Percentiles rank a stretch among this genome's conserved stretches.
phyloP scores from a whole-genome alignment of 192 early-diverging fungal species.

The Geosiphon pyriformis region DNA sequence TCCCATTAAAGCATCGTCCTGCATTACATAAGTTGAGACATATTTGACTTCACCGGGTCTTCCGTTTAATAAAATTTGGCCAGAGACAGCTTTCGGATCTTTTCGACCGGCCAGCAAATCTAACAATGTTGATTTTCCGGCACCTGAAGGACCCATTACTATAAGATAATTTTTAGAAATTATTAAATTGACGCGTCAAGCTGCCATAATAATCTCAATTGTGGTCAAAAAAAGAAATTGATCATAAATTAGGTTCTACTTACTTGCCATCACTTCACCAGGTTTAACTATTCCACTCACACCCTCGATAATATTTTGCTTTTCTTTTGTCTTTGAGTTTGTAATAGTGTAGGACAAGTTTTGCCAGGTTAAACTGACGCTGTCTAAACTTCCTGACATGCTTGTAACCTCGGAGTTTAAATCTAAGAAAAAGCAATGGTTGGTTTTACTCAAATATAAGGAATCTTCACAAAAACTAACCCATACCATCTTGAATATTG shows the following conservation, averaged over 20 bases:
- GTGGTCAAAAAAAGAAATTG: no score
- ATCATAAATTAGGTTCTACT: no score
- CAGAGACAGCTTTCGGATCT: slow-evolving; percentile 48
- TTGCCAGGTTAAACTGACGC: background rate
- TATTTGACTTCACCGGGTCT: slow-evolving; percentile 23
- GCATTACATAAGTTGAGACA: slow-evolving; percentile 21
- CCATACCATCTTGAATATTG: no score
- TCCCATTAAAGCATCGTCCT: slow-evolving; percentile 22
- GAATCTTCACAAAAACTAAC: no score
- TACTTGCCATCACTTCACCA: slow-evolving; percentile 19
- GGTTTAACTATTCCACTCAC: background rate
- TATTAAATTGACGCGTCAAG: no score
- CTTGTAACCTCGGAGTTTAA: no score
- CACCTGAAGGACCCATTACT: slow-evolving; percentile 89
- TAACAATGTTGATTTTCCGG: slow-evolving; percentile 87
- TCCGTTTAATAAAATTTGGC: slow-evolving; percentile 49
- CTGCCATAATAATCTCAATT: no score
- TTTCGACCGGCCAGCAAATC: slow-evolving; percentile 71
- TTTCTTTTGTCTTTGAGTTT: slow-evolving; percentile 10
- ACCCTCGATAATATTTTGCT: slow-evolving; percentile 1
- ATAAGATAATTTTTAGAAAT: background rate
- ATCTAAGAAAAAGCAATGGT: no score
- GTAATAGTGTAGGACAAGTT: background rate
- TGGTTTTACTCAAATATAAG: no score
- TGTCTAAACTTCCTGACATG: no score